phyloP scores from a whole-genome alignment of 495 filamentous ascomycete genomes.

The Talaromyces stipitatus region DNA sequence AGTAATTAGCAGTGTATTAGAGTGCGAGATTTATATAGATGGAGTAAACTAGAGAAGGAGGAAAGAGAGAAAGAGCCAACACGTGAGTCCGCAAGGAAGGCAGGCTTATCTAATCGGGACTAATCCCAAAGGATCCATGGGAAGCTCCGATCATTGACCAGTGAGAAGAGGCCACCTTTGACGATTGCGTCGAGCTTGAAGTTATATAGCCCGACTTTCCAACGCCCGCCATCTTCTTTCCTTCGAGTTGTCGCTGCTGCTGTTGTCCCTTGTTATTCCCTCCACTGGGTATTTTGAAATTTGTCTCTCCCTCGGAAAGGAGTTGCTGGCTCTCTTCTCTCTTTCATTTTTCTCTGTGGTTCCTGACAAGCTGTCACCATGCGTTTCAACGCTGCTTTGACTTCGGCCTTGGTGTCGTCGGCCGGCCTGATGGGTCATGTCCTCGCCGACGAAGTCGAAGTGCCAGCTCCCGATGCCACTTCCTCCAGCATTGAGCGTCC shows the following conservation, averaged over 20 bases:
- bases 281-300: background rate
- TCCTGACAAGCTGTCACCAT: constrained; percentile 40
- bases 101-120: background rate
- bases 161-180: constrained; percentile 23
- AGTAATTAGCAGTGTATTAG: no score
- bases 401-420: constrained; percentile 57
- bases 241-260: background rate
- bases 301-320: constrained; percentile 13
- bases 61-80: background rate
- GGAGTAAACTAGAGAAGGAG: background rate
- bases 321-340: constrained; percentile 16
- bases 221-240: constrained; percentile 2
- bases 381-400: constrained; percentile 66
- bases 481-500: constrained; percentile 57
- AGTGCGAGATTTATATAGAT: no score
- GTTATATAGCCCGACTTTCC: constrained; percentile 12
- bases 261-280: background rate
- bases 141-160: background rate
- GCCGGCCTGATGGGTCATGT: constrained; percentile 64
- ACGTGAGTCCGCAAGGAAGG: background rate
- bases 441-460: constrained; percentile 63
- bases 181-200: constrained; percentile 12
- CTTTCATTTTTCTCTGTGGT: constrained; percentile 16
- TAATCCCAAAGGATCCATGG: background rate
- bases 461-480: constrained; percentile 41